A percentile compares a stretch with the other conserved stretches of the same genome.
Conservation (phyloP, 2,329 filamentous ascomycete species). For the Monilinia polystroma region DNA sequence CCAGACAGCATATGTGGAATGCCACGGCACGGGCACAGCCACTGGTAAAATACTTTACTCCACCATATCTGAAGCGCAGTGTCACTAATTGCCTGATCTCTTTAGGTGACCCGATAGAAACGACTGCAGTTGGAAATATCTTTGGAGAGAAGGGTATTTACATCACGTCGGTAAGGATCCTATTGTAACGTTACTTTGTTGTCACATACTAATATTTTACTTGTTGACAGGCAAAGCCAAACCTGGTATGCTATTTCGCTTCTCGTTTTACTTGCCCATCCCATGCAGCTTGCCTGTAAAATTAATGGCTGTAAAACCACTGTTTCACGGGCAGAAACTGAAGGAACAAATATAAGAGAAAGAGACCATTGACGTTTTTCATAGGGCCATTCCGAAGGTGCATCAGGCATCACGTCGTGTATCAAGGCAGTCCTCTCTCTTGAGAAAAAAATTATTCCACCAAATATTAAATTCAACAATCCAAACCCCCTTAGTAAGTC, state of each 20-base stretch:
- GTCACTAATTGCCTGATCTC: neutral
- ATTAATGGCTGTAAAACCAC: too few species aligned
- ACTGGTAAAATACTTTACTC: constrained; percentile 7
- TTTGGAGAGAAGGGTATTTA: constrained; percentile 18
- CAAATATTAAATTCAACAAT: constrained; percentile 42
- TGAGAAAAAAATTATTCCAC: constrained; percentile 44
- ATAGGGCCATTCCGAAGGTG: constrained; percentile 39
- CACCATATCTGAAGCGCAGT: neutral
- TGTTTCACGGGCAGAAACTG: too few species aligned
- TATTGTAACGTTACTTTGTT: neutral
- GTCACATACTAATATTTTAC: neutral
- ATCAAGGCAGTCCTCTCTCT: constrained; percentile 45
- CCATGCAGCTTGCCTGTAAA: too few species aligned
- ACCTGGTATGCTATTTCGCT: constrained; percentile 28
- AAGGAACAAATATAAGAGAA: too few species aligned
- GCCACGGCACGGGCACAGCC: constrained; percentile 29
- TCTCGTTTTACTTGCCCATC: too few species aligned
- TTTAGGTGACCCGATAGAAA: constrained; percentile 26
- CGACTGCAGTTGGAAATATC: constrained; percentile 9
- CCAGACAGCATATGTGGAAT: constrained; percentile 26
- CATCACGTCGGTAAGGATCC: constrained; percentile 28
- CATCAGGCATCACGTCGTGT: constrained; percentile 40
- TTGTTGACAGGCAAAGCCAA: constrained; percentile 39
- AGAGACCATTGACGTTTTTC: too few species aligned
- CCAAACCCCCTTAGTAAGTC: constrained; percentile 39